These are phyloP conservation scores for Sphagnum fallax DNA, from an alignment of 228 moss, liverwort and hornwort genomes.

Conservation along the genomic window DNA sequence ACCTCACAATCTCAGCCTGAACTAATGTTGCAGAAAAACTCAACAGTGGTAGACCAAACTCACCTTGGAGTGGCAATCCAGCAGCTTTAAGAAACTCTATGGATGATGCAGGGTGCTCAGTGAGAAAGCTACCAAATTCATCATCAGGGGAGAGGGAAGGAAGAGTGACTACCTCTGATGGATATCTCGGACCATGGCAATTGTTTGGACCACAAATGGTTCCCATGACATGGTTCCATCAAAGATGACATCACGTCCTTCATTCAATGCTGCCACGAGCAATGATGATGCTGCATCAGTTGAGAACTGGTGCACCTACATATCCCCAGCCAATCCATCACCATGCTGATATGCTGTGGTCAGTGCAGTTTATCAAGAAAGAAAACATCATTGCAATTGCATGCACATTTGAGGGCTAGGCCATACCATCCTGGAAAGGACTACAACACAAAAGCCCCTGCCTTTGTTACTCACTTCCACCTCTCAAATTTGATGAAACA, in stretches of 20 bases:
- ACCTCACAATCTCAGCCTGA: too few relatives aligned
- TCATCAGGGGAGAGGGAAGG: too few relatives aligned
- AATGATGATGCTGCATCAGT: conserved; percentile 76
- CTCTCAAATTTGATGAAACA: too few relatives aligned
- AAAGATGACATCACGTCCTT: conserved; percentile 75
- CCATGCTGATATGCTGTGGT: too few relatives aligned
- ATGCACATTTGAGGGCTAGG: background rate
- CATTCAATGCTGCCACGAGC: conserved; percentile 83
- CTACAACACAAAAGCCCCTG: too few relatives aligned
- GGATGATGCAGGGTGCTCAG: background rate
- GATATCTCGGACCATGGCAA: conserved; percentile 78
- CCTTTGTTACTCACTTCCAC: too few relatives aligned
- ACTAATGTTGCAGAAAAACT: background rate
- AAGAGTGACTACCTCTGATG: conserved; percentile 34
- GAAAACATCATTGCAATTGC: background rate
- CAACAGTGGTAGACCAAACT: background rate
- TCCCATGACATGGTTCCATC: conserved; percentile 99
- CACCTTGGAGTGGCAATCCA: background rate
- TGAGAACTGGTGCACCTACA: conserved; percentile 81
- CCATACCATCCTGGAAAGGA: too few relatives aligned
- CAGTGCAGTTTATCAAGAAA: background rate
- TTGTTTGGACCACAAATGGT: conserved; percentile 77
- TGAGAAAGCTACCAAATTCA: too few relatives aligned
- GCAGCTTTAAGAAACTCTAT: background rate
- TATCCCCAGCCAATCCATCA: background rate